Conservation (phyloP, 345 rosid species). For the Stellera chamaejasme region DNA sequence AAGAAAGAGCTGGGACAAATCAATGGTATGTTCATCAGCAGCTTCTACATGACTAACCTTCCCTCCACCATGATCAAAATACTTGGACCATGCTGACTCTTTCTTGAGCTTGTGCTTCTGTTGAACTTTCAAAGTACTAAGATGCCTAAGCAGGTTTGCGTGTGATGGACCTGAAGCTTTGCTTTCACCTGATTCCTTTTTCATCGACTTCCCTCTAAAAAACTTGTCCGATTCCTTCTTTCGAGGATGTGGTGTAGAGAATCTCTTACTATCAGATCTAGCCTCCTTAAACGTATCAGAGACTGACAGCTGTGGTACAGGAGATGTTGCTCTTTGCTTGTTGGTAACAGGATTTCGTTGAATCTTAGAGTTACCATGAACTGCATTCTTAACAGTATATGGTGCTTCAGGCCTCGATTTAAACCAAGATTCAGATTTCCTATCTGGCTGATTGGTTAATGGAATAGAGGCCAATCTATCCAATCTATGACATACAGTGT, state of each 20-base stretch:
- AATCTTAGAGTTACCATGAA: constrained; percentile 23
- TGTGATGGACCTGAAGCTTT: constrained; percentile 25
- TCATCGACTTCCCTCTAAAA: constrained; percentile 25
- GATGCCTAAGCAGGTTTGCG: constrained; percentile 49
- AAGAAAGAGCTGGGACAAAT: constrained; percentile 79
- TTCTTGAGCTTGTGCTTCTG: constrained; percentile 50
- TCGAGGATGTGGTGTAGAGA: constrained; percentile 75
- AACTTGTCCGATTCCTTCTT: constrained; percentile 44
- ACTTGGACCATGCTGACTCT: constrained; percentile 80
- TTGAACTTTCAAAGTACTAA: constrained; percentile 43
- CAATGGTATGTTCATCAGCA: constrained; percentile 58
- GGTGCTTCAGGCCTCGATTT: constrained; percentile 33
- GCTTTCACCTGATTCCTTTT: constrained; percentile 28
- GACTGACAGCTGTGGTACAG: constrained; percentile 46
- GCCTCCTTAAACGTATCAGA: constrained; percentile 90
- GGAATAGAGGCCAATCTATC: constrained; percentile 48
- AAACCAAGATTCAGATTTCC: constrained; percentile 17
- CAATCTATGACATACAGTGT: constrained; percentile 72
- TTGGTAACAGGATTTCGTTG: constrained; percentile 39
- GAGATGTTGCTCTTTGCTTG: constrained; percentile 84
- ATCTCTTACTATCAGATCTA: constrained; percentile 55
- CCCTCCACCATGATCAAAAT: constrained; percentile 74
- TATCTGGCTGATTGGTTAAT: constrained; percentile 29
- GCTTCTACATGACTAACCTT: constrained; percentile 69
- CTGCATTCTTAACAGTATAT: constrained; percentile 20